phyloP scores from a whole-genome alignment of 1,284 basidiomycete species.

The Cutaneotrichosporon sp. region DNA sequence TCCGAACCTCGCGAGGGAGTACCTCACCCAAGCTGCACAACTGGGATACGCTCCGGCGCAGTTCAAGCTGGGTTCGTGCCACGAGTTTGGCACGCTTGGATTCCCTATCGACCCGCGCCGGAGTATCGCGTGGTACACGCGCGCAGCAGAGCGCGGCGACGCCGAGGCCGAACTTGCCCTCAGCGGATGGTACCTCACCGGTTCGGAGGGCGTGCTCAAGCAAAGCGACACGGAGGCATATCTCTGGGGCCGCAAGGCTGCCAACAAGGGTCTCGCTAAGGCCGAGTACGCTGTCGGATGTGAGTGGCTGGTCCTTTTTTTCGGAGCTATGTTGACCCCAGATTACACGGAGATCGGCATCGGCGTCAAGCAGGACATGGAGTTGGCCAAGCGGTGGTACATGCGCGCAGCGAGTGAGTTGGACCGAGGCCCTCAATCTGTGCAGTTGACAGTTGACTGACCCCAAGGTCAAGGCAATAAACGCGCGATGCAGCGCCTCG shows the following conservation, averaged over 20 bases:
- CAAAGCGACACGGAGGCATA: constrained; percentile 98
- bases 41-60: constrained; percentile 90
- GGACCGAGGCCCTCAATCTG: too few relatives aligned
- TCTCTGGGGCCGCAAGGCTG: constrained; percentile 88
- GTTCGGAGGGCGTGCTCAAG: constrained; percentile 90
- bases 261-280: constrained; percentile 86
- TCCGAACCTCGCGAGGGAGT: constrained; percentile 66
- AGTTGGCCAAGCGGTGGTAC: constrained; percentile 97
- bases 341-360: constrained; percentile 97
- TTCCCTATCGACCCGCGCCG: constrained; percentile 89
- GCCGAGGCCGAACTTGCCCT: constrained; percentile 91
- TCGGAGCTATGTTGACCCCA: constrained; percentile 19
- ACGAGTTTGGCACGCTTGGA: constrained; percentile 83
- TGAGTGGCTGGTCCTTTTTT: constrained; percentile 36
- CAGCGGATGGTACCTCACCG: constrained; percentile 96
- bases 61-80: constrained; percentile 90
- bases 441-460: not conserved
- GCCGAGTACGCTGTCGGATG: constrained; percentile 93
- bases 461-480: constrained; percentile 44
- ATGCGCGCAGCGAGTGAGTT: constrained; percentile 91
- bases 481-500: constrained; percentile 74
- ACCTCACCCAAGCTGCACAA: constrained; percentile 88
- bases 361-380: constrained; percentile 90
- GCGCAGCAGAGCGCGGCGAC: constrained; percentile 92
- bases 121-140: constrained; percentile 97